Conservation (phyloP, 495 filamentous ascomycete species). For the Neurospora sp. region DNA sequence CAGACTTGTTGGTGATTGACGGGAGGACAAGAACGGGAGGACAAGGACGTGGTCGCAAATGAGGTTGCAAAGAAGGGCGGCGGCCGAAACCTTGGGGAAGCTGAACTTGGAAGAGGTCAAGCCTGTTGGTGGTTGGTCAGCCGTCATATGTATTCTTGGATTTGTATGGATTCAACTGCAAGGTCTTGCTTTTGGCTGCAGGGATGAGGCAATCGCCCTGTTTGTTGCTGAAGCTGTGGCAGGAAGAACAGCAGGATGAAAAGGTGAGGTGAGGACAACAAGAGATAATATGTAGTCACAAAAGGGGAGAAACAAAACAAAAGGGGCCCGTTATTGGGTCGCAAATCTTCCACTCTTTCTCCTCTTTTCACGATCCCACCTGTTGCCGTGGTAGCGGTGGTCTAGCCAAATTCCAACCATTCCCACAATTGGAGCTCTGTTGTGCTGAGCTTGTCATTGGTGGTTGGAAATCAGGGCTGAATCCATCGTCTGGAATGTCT, state of each 20-base stretch:
- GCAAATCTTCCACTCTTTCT: not conserved
- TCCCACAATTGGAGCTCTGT: not conserved
- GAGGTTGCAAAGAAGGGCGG: not conserved
- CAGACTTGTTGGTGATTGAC: not conserved
- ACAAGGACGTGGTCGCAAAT: not conserved
- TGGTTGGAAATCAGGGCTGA: not conserved
- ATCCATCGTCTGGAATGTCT: not conserved
- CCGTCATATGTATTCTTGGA: not conserved
- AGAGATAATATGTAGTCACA: not conserved
- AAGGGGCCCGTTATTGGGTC: not conserved
- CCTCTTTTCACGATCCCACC: constrained; percentile 1
- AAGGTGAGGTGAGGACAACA: not conserved
- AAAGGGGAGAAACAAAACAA: constrained; percentile 1
- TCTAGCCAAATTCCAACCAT: not conserved
- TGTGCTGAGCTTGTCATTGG: not conserved
- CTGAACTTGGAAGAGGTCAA: not conserved
- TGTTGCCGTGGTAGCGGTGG: not conserved
- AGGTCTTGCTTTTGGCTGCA: not conserved
- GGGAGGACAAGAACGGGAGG: not conserved
- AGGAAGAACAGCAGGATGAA: not conserved
- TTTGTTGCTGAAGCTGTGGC: not conserved
- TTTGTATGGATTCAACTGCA: not conserved
- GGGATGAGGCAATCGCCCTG: not conserved
- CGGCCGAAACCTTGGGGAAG: not conserved
- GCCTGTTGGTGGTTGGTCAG: not conserved